phyloP scores from a whole-genome alignment of 2,329 filamentous ascomycete genomes.

The Aureobasidium sp. region DNA sequence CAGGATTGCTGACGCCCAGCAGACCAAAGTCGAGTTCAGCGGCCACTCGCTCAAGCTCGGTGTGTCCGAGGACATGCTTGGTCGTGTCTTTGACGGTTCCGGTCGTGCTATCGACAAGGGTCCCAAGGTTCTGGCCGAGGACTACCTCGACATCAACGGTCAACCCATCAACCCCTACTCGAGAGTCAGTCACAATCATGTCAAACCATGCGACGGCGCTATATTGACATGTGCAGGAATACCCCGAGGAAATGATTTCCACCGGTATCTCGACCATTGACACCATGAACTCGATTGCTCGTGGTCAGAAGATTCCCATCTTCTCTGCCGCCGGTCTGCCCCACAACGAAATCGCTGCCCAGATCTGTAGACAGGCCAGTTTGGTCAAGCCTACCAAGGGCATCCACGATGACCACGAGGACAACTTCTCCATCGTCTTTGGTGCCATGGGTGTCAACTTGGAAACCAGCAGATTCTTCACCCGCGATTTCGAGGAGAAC shows the following conservation, averaged over 20 bases:
- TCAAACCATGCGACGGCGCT: neutral
- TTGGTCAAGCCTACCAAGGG: conserved; percentile 88
- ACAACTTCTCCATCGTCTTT: conserved; percentile 99
- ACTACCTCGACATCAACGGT: conserved; percentile 98
- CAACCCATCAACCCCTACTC: conserved; percentile 98
- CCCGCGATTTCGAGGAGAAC: conserved; percentile 97
- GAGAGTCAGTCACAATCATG: conserved; percentile 52
- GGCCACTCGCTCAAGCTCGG: conserved; percentile 96
- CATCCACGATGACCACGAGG: conserved; percentile 91
- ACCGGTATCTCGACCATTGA: conserved; percentile 99
- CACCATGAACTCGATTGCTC: conserved; percentile 86
- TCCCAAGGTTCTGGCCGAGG: conserved; percentile 93
- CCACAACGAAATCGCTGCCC: conserved; percentile 98
- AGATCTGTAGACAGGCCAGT: conserved; percentile 95
- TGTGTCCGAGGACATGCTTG: conserved; percentile 98
- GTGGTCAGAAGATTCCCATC: conserved; percentile 99
- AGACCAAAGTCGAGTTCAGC: conserved; percentile 94
- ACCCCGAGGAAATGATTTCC: conserved; percentile 99
- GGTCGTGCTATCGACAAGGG: conserved; percentile 98
- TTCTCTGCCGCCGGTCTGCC: conserved; percentile 97
- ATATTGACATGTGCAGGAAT: conserved; percentile 32
- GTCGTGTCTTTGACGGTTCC: conserved; percentile 96
- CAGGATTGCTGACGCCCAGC: conserved; percentile 31
- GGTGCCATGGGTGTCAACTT: conserved; percentile 99
- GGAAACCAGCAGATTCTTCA: conserved; percentile 98